These are phyloP conservation scores for Amylostereum areolatum DNA, from an alignment of 1,284 basidiomycete species.

Conservation along the genomic window DNA sequence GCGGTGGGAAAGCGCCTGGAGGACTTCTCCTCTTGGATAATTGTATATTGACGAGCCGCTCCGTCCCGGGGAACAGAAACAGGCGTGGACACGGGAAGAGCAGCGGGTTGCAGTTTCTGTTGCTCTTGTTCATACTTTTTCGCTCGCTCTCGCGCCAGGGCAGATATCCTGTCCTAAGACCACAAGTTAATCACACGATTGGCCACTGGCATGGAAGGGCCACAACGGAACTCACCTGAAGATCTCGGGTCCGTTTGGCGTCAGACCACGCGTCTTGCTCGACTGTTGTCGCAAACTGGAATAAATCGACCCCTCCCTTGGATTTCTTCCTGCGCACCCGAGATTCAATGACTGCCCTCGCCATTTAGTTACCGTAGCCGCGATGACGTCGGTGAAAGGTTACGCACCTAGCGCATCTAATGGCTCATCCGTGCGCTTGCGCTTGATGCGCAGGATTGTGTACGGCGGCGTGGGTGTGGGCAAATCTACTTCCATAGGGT, in stretches of 20 bases:
- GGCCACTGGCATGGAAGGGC: background rate
- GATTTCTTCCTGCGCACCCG: constrained; percentile 54
- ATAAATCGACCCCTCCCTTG: constrained; percentile 53
- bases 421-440: constrained; percentile 73
- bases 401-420: constrained; percentile 65
- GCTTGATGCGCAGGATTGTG: constrained; percentile 72
- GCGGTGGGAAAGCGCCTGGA: constrained; percentile 13
- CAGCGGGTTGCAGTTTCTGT: no score
- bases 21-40: constrained; percentile 20
- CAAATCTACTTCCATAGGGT: constrained; percentile 7
- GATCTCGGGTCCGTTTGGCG: constrained; percentile 42
- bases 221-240: constrained; percentile 37
- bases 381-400: background rate
- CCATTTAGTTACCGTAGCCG: constrained; percentile 1
- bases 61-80: no score
- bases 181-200: background rate
- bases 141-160: constrained; percentile 12
- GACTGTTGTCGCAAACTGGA: constrained; percentile 75
- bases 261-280: constrained; percentile 63
- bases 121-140: constrained; percentile 1
- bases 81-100: no score
- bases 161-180: constrained; percentile 18
- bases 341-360: constrained; percentile 56
- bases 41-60: no score
- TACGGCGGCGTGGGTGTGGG: constrained; percentile 31